phyloP scores from a whole-genome alignment of 2,329 filamentous ascomycete species.

The Lasiodiplodia citricola region DNA sequence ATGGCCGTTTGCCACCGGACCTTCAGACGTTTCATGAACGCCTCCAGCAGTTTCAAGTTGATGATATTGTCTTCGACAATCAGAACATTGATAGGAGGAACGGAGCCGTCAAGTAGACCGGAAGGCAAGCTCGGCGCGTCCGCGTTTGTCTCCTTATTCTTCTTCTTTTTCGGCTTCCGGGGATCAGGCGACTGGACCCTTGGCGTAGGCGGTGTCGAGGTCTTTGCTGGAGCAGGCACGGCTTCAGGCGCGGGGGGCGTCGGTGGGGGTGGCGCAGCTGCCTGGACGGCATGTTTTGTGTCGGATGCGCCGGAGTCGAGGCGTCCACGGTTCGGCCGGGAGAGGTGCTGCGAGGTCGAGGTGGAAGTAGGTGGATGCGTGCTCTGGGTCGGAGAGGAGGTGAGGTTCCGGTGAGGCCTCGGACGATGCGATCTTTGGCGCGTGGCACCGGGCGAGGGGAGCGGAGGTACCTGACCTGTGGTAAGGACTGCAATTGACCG shows the following conservation, averaged over 20 bases:
- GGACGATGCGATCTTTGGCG: constrained; percentile 65
- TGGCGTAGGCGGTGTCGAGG: constrained; percentile 54
- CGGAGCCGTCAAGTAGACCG: constrained; percentile 73
- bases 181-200: constrained; percentile 57
- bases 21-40: constrained; percentile 93
- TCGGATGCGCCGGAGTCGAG: constrained; percentile 51
- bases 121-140: constrained; percentile 55
- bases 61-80: constrained; percentile 99
- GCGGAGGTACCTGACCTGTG: constrained; percentile 77
- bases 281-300: constrained; percentile 46
- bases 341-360: constrained; percentile 37
- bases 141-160: constrained; percentile 42
- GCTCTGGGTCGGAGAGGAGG: constrained; percentile 78
- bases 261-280: constrained; percentile 59
- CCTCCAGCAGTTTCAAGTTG: constrained; percentile 90
- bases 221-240: constrained; percentile 42
- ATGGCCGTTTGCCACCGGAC: constrained; percentile 97
- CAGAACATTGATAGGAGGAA: constrained; percentile 94
- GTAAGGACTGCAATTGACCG: constrained; percentile 81
- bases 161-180: constrained; percentile 53
- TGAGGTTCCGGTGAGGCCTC: constrained; percentile 72
- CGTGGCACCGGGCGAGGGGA: constrained; percentile 81
- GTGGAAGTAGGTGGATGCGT: constrained; percentile 47
- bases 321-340: constrained; percentile 40
- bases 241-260: constrained; percentile 54